Evolutionary conservation across 2,329 filamentous ascomycete genomes (phyloP).

Genomic region (Tolypocladium ophioglossoides): DNA sequence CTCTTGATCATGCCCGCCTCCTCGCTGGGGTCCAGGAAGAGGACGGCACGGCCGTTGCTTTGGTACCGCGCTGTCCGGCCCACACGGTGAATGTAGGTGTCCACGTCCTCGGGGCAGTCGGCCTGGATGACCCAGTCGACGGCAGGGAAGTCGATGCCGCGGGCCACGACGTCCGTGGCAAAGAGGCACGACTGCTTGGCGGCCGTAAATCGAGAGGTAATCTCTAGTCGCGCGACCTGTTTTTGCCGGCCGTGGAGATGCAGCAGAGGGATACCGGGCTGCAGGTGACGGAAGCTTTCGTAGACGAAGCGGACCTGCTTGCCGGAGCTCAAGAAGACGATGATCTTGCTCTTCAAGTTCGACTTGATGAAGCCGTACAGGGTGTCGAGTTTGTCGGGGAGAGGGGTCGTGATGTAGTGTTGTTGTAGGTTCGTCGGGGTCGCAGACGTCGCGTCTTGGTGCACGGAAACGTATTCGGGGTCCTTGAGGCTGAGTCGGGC

Average conservation of each 20-base stretch:
- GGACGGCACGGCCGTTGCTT: conserved; percentile 72
- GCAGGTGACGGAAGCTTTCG: conserved; percentile 83
- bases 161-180: conserved; percentile 87
- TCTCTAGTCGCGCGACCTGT: conserved; percentile 77
- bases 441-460: conserved; percentile 68
- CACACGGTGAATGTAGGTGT: conserved; percentile 95
- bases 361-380: conserved; percentile 86
- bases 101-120: conserved; percentile 93
- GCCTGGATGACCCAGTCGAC: conserved; percentile 99
- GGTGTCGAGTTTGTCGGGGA: conserved; percentile 83
- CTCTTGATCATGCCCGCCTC: conserved; percentile 83
- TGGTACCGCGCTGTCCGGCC: conserved; percentile 92
- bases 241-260: conserved; percentile 94
- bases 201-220: conserved; percentile 71
- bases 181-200: conserved; percentile 83
- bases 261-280: conserved; percentile 85
- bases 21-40: conserved; percentile 89
- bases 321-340: conserved; percentile 89
- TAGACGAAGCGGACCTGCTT: conserved; percentile 97
- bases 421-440: conserved; percentile 82
- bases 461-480: conserved; percentile 90
- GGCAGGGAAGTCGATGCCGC: conserved; percentile 89
- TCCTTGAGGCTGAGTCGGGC: conserved; percentile 80
- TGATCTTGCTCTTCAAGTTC: conserved; percentile 86
- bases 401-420: conserved; percentile 77